Evolutionary conservation across 352 stramenopile species (phyloP).

Genomic region (Halophytophthora polymorphica): DNA sequence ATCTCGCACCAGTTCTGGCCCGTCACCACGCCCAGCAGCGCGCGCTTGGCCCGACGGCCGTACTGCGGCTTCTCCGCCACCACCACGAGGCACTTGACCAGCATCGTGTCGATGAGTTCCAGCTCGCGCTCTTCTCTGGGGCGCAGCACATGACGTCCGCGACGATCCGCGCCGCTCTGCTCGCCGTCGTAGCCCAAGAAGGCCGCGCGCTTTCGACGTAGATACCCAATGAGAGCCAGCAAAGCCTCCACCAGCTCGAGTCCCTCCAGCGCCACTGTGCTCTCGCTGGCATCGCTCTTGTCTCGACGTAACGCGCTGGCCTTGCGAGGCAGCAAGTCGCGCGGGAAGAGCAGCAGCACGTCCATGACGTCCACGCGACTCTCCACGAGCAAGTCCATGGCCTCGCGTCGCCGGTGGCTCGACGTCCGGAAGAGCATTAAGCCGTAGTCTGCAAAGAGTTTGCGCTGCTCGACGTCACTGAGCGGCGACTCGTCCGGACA

Average conservation of each 20-base stretch:
- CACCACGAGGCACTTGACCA: slow-evolving; percentile 80
- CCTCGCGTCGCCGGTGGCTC: slow-evolving; percentile 28
- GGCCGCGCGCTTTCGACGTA: slow-evolving; percentile 41
- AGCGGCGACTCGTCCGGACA: slow-evolving; percentile 68
- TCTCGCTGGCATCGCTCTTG: slow-evolving; percentile 22
- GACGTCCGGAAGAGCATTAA: slow-evolving; percentile 47
- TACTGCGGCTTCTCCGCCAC: slow-evolving; percentile 47
- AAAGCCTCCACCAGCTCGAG: slow-evolving; percentile 52
- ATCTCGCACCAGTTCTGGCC: slow-evolving; percentile 66
- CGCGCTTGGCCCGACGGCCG: slow-evolving; percentile 27
- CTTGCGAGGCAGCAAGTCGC: slow-evolving; percentile 66
- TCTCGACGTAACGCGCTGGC: slow-evolving; percentile 24
- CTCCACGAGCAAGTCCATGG: slow-evolving; percentile 64
- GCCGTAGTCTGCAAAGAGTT: slow-evolving; percentile 58
- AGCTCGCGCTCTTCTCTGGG: slow-evolving; percentile 26
- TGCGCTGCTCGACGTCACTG: slow-evolving; percentile 42
- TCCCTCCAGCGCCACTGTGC: slow-evolving; percentile 24
- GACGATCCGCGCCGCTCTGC: neutral
- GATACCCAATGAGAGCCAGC: slow-evolving; percentile 48
- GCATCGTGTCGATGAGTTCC: slow-evolving; percentile 73
- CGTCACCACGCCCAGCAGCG: slow-evolving; percentile 55
- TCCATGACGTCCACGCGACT: slow-evolving; percentile 50
- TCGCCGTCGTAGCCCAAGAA: slow-evolving; percentile 16
- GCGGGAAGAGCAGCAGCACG: slow-evolving; percentile 66
- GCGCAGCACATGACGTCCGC: slow-evolving; percentile 3